Evolutionary conservation across 768 basidiomycete genomes (phyloP), one percentile per base, ranked within the genome.

Genomic region (Rhizopogon rudus): DNA sequence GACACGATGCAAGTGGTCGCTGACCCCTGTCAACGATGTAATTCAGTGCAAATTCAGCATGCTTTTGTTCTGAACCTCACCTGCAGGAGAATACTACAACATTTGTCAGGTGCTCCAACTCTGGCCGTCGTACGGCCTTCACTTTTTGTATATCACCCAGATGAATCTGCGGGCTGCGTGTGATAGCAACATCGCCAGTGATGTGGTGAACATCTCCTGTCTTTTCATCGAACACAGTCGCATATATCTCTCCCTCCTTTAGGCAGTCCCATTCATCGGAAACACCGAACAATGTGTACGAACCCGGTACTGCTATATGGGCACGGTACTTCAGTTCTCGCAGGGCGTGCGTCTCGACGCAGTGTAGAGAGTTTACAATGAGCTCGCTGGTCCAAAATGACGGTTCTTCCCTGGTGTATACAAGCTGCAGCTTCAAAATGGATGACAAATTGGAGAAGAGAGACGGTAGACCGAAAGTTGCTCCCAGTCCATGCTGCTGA

Each of bases 1-100:
- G 73, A 55, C 73, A 83, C 3, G 83, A 82, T 0, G 84, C 79
- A 14, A 88, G 61, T 0, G 87, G 84, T 16, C 86, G 76, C 14
- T 65, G 52, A 6, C 86, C 87, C 20, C 48, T 49, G 48, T 22
- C 1, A 8, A 37, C 2, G 3, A 37, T 16, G 1, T 25, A n/a
- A 25, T 12, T 37, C 25, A 22, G 22, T 22, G 22, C 1, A 22
- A 22, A 22, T 22, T 22, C 14, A 37, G 35, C 7, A 14, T 16
- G 20, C 5, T 14, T 25, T 49, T 16, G 14, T 22, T 16, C 14
- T 9, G 1, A 37, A 37, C 4, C 35, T 49, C 25, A 75, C 81
- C 69, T 69, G 70, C 75, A 77, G 5, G 80, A 74, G 59, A 81
- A 81, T 5, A 81, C 80, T 1, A 81, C 75, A 0, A 76, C 77